Conservation (phyloP, 2,329 filamentous ascomycete species). For the Aspergillus ochraceoroseus region DNA sequence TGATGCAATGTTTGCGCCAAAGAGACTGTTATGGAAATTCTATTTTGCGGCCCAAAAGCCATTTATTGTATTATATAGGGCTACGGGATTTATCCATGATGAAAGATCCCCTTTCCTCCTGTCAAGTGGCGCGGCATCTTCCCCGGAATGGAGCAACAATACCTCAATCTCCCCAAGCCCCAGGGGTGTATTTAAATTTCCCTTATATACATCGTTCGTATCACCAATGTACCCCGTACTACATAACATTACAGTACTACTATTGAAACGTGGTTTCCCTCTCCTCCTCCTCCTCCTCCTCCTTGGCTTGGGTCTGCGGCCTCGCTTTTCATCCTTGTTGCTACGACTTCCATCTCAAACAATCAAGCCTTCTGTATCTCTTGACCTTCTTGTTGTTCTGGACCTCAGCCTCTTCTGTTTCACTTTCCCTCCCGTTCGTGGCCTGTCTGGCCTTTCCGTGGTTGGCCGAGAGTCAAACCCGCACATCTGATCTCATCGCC, state of each 20-base stretch:
- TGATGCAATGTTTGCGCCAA: too few relatives aligned
- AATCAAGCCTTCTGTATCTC: too few relatives aligned
- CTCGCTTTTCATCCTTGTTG: constrained; percentile 8
- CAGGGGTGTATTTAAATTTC: background rate
- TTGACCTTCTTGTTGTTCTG: constrained; percentile 5
- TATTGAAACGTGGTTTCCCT: constrained; percentile 9
- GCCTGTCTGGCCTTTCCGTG: constrained; percentile 17
- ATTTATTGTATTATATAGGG: too few relatives aligned
- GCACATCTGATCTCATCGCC: constrained; percentile 26
- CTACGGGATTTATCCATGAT: too few relatives aligned
- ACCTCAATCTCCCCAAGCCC: background rate
- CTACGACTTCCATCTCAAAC: constrained; percentile 8
- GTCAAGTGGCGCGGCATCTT: too few relatives aligned
- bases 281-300: constrained; percentile 1
- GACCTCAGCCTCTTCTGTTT: constrained; percentile 4
- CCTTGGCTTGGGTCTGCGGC: background rate
- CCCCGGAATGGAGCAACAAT: background rate
- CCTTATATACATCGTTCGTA: background rate
- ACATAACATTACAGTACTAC: constrained; percentile 2
- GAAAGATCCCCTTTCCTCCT: too few relatives aligned
- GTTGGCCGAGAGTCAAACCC: constrained; percentile 17
- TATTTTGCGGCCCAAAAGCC: too few relatives aligned
- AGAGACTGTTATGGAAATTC: too few relatives aligned
- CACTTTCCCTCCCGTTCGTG: background rate
- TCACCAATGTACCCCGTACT: background rate